Evolutionary conservation across 495 filamentous ascomycete species (phyloP).

Genomic region (Trichoderma virens): DNA sequence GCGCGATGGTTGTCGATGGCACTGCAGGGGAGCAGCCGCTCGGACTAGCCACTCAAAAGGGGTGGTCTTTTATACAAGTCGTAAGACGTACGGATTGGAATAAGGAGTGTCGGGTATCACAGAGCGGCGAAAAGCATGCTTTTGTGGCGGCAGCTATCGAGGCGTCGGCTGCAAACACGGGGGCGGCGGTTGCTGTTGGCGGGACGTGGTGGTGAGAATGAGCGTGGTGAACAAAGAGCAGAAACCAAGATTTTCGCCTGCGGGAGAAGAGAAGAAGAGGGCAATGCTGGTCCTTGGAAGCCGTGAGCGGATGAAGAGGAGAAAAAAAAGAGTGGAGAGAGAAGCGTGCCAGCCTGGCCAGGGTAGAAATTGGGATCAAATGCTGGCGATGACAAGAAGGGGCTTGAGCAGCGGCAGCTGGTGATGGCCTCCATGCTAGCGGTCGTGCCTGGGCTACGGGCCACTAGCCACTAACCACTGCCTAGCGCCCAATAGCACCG

Average conservation of each 20-base stretch:
- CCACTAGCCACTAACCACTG: neutral
- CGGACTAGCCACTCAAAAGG: neutral
- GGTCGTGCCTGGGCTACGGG: neutral
- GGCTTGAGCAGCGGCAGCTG: neutral
- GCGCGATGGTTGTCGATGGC: neutral
- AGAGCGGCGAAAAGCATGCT: neutral
- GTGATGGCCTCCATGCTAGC: neutral
- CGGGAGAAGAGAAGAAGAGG: neutral
- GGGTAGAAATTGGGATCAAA: conserved; percentile 4
- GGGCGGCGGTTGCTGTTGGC: neutral
- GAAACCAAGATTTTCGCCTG: neutral
- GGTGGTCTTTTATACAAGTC: neutral
- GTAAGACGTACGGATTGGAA: neutral
- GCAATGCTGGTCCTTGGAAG: neutral
- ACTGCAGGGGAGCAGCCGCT: neutral
- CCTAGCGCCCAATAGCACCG: neutral
- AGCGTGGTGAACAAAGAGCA: neutral
- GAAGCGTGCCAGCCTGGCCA: neutral
- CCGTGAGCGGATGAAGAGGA: conserved; percentile 8
- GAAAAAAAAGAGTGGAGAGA: conserved; percentile 9
- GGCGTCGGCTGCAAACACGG: neutral
- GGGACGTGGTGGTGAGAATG: neutral
- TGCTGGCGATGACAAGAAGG: neutral
- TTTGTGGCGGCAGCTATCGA: neutral
- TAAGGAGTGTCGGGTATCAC: conserved; percentile 1